phyloP scores from a whole-genome alignment of 345 rosid genomes.

The Camelina laxa region DNA sequence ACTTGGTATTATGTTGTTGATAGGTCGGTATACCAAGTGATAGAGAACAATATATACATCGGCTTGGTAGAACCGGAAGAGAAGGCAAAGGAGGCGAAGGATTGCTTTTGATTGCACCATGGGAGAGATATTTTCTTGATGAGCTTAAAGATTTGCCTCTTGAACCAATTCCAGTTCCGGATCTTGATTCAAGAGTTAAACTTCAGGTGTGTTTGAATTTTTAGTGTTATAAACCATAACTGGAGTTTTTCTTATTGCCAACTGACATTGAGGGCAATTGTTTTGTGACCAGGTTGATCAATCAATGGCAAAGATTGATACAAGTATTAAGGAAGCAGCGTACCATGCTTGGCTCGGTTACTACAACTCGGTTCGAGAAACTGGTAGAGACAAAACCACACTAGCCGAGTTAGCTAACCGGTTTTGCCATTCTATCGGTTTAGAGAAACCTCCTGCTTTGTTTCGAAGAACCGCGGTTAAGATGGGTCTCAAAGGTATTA shows the following conservation, averaged over 20 bases:
- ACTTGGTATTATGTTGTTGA: constrained; percentile 9
- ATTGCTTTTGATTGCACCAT: constrained; percentile 87
- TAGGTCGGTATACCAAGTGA: constrained; percentile 87
- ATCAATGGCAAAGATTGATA: constrained; percentile 73
- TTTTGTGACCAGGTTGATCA: constrained; percentile 60
- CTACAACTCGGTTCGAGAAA: constrained; percentile 82
- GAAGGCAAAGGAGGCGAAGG: constrained; percentile 88
- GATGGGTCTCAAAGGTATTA: constrained; percentile 90
- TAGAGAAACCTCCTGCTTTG: constrained; percentile 74
- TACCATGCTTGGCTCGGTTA: constrained; percentile 98
- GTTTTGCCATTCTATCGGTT: constrained; percentile 80
- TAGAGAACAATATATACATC: constrained; percentile 85
- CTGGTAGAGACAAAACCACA: constrained; percentile 84
- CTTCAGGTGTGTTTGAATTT: constrained; percentile 55
- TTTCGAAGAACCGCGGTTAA: constrained; percentile 87
- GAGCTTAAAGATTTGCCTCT: constrained; percentile 84
- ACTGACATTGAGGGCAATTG: constrained; percentile 19
- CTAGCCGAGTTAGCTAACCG: constrained; percentile 79
- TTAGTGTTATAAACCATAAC: neutral
- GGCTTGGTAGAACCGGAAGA: constrained; percentile 91
- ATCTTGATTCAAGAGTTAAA: constrained; percentile 59
- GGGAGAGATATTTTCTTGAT: constrained; percentile 91
- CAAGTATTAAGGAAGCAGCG: constrained; percentile 86
- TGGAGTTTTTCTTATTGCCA: neutral
- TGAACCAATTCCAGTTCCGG: constrained; percentile 61